phyloP scores from a whole-genome alignment of 768 basidiomycete genomes.

The Strobilomyces dryophilus region DNA sequence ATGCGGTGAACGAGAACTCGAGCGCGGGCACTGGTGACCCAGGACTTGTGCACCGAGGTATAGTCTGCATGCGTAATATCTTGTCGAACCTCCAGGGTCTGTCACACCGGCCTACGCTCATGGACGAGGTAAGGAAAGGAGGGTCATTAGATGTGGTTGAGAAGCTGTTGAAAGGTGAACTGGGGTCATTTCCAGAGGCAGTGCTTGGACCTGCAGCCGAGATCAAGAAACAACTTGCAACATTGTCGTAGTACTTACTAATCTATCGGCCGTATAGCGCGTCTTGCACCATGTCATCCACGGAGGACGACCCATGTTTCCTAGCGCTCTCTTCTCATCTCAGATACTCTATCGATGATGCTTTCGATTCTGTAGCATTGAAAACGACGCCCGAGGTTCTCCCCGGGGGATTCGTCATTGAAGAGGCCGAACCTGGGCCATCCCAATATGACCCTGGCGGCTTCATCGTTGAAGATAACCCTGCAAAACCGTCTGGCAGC shows the following conservation, averaged over 20 bases:
- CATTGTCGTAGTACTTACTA: constrained; percentile 7
- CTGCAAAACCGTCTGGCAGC: constrained; percentile 2
- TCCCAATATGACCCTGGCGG: constrained; percentile 26
- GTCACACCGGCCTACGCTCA: constrained; percentile 39
- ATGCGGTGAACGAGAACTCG: constrained; percentile 36
- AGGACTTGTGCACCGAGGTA: constrained; percentile 73
- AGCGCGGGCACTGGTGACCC: constrained; percentile 34
- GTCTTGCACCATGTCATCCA: constrained; percentile 9
- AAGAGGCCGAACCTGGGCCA: constrained; percentile 17
- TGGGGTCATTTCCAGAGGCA: constrained; percentile 32
- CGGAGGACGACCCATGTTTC: constrained; percentile 33
- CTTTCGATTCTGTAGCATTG: constrained; percentile 38
- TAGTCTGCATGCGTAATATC: constrained; percentile 71
- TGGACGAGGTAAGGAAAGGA: constrained; percentile 46
- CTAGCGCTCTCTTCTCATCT: constrained; percentile 37
- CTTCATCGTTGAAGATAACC: constrained; percentile 27
- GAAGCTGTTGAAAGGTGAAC: constrained; percentile 41
- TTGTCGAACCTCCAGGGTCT: constrained; percentile 42
- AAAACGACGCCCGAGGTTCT: constrained; percentile 6
- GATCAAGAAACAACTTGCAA: constrained; percentile 41
- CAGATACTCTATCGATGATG: constrained; percentile 47
- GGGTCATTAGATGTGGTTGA: constrained; percentile 54
- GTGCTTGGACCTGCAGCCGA: constrained; percentile 50
- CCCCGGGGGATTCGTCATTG: constrained; percentile 34
- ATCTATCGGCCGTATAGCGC: background rate